A percentile compares a stretch with the other conserved stretches of the same genome.
Evolutionary conservation across 1,284 basidiomycete genomes (phyloP).

Genomic region (Trichosporon ovoides): DNA sequence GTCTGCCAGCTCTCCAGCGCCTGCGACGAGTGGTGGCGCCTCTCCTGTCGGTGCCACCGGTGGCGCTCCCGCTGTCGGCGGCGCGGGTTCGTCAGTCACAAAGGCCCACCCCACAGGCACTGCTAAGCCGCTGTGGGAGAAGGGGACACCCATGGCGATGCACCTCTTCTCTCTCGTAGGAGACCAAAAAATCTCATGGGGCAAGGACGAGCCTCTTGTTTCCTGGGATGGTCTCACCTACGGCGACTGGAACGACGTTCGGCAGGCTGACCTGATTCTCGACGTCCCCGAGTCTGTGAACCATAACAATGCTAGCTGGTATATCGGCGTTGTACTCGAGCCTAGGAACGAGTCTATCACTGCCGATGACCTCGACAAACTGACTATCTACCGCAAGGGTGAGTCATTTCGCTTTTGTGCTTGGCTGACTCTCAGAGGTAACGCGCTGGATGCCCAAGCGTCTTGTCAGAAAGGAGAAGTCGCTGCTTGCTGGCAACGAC

Average conservation of each 20-base stretch:
- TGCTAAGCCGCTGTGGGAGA: slow-evolving; percentile 45
- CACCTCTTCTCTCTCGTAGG: slow-evolving; percentile 57
- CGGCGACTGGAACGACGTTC: slow-evolving; percentile 69
- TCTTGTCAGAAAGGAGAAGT: slow-evolving; percentile 75
- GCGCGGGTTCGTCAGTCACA: slow-evolving; percentile 8
- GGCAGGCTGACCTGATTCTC: slow-evolving; percentile 62
- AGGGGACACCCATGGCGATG: slow-evolving; percentile 54
- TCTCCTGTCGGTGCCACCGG: slow-evolving; percentile 7
- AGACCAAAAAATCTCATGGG: slow-evolving; percentile 51
- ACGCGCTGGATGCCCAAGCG: slow-evolving; percentile 72
- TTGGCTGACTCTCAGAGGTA: slow-evolving; percentile 57
- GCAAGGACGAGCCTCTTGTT: slow-evolving; percentile 26
- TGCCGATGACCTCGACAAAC: slow-evolving; percentile 56
- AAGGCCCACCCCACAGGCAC: slow-evolving; percentile 8
- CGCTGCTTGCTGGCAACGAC: slow-evolving; percentile 59
- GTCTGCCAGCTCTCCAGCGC: slow-evolving; percentile 15
- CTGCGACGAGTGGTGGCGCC: slow-evolving; percentile 12
- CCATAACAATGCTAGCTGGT: slow-evolving; percentile 64
- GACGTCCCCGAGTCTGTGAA: slow-evolving; percentile 70
- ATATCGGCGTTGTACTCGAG: slow-evolving; percentile 75
- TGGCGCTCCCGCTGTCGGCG: slow-evolving; percentile 8
- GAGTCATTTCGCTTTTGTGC: slow-evolving; percentile 34
- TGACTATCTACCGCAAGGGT: slow-evolving; percentile 79
- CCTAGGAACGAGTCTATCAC: slow-evolving; percentile 56
- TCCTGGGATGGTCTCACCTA: slow-evolving; percentile 75